Evolutionary conservation across 306 rosid genomes (phyloP), one percentile per base, ranked within the genome.

Genomic region (Cicer yamashitae): DNA sequence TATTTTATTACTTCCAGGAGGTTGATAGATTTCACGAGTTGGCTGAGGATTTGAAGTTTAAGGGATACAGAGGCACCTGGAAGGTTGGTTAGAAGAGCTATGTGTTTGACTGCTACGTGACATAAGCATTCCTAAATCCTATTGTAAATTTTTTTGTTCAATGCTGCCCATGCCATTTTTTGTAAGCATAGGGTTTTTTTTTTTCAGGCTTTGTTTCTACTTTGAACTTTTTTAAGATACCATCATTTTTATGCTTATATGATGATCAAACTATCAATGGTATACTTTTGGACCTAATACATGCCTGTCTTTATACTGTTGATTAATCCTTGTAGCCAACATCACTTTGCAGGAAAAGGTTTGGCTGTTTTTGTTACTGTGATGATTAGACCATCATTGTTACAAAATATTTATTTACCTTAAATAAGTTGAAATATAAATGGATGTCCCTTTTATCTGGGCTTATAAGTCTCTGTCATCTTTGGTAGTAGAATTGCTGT

Each of bases 31-130:
- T 90, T 86, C 67, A 75, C 6, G 96, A 91, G 58, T 81, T 92
- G 54, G 90, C 76, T 72, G 96, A 94, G 78, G 90, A 86, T 70
- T 84, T 94, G 73, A 89, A 65, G 81, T 66, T 53, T 80, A 85
- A 82, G 78, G 99, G 99, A 57, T 91, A 89, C 83, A 76, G 30
- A 58, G 97, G 99, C 82, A 82, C 84, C 77, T 92, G 97, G 97
- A 92, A 91, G 97, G 97, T 94, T 78, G 8, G 89, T 68, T 81
- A 56, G 52, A 67, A 68, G 59, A 82, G 60, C 14, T 59, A 15
- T 22, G 73, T 68, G 38, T 79, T 30, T 69, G 53, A 34, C 54
- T 11, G 74, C 47, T 77, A 51, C 70, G 44, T 70, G 64, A 53
- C 79, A 77, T 56, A 50, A 48, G 70, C 79, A 56, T 39, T 48